Conservation (phyloP, 208 protist species). For the Leishmania gerbilli region DNA sequence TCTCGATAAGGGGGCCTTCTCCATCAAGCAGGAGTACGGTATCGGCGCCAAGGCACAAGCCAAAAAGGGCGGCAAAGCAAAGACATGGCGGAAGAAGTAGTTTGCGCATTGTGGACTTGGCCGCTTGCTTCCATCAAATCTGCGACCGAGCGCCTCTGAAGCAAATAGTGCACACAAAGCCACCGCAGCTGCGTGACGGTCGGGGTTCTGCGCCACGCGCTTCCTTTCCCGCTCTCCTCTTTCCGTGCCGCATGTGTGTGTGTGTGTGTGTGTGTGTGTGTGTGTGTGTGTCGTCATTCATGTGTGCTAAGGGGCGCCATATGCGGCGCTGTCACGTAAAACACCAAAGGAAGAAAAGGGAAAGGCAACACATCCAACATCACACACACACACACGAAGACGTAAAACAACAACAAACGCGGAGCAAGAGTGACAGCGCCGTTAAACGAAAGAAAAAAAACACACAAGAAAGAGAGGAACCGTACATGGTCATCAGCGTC, state of each 20-base stretch:
- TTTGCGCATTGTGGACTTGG: neutral
- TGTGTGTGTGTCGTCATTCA: neutral
- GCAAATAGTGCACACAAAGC: neutral
- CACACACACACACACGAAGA: too few relatives aligned
- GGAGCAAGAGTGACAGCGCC: too few relatives aligned
- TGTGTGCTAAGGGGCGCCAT: neutral
- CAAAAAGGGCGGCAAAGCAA: constrained; percentile 12
- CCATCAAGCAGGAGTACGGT: constrained; percentile 35
- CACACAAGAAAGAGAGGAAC: neutral
- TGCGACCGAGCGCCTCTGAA: neutral
- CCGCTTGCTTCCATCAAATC: too few relatives aligned
- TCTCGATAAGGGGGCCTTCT: constrained; percentile 20
- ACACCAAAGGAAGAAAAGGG: neutral
- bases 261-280: too few relatives aligned
- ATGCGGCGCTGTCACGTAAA: neutral
- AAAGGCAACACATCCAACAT: too few relatives aligned
- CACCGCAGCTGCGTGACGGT: too few relatives aligned
- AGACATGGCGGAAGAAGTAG: neutral
- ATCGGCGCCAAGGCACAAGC: constrained; percentile 14
- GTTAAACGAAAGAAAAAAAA: too few relatives aligned
- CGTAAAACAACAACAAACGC: too few relatives aligned
- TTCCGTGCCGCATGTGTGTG: neutral
- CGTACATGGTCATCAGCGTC: neutral
- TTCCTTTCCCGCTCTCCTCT: neutral
- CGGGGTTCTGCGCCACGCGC: too few relatives aligned